Evolutionary conservation across 768 basidiomycete genomes (phyloP).

Genomic region (Mycena venus): DNA sequence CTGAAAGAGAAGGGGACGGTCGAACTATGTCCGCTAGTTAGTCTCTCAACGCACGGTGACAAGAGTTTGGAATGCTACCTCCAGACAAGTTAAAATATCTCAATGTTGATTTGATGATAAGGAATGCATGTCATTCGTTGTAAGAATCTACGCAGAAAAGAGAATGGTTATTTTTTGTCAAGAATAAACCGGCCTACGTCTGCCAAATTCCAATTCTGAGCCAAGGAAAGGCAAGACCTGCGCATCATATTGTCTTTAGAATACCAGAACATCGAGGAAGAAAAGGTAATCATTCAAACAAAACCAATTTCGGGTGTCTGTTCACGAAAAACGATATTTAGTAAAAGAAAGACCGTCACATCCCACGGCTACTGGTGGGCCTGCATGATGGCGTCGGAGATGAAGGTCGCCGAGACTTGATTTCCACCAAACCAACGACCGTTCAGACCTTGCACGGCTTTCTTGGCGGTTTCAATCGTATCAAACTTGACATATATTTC

Average conservation of each 20-base stretch:
- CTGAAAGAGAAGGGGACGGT: background rate
- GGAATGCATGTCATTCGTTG: slow-evolving; percentile 42
- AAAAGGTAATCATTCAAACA: slow-evolving; percentile 45
- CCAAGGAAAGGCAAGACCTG: slow-evolving; percentile 44
- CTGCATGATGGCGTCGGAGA: slow-evolving; percentile 94
- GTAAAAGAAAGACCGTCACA: slow-evolving; percentile 34
- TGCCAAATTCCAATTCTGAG: slow-evolving; percentile 36
- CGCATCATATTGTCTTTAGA: slow-evolving; percentile 44
- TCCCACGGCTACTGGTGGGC: slow-evolving; percentile 75
- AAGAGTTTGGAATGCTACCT: slow-evolving; percentile 14
- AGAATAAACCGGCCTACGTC: slow-evolving; percentile 57
- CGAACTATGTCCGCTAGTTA: slow-evolving; percentile 20
- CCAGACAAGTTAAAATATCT: slow-evolving; percentile 22
- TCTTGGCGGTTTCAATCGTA: slow-evolving; percentile 81
- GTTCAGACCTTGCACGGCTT: slow-evolving; percentile 90
- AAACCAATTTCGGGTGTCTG: slow-evolving; percentile 48
- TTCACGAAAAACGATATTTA: slow-evolving; percentile 52
- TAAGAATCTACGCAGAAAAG: slow-evolving; percentile 51
- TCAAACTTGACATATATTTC: slow-evolving; percentile 98
- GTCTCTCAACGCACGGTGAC: background rate
- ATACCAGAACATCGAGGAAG: slow-evolving; percentile 42
- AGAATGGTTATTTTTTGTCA: slow-evolving; percentile 52
- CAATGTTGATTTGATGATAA: slow-evolving; percentile 29
- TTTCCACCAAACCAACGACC: slow-evolving; percentile 98
- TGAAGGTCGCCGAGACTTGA: slow-evolving; percentile 88